A percentile compares a stretch with the other conserved stretches of the same genome.
Evolutionary conservation across 2,329 filamentous ascomycete genomes (phyloP).

Genomic region (Rosellinia necatrix): DNA sequence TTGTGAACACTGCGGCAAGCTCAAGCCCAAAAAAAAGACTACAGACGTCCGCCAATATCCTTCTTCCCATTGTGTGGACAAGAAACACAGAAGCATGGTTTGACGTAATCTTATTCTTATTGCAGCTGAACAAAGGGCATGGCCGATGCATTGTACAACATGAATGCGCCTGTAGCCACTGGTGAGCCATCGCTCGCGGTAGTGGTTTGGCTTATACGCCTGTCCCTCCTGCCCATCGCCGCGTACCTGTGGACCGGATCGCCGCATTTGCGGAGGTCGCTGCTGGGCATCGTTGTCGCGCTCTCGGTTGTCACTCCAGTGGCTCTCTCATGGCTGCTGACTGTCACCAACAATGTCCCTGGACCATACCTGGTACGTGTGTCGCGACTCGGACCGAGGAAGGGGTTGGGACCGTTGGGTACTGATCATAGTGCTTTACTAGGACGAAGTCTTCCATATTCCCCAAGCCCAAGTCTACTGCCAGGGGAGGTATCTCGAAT

Average conservation of each 20-base stretch:
- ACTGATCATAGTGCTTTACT: conserved; percentile 5
- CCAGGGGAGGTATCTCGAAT: conserved; percentile 70
- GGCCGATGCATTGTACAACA: conserved; percentile 8
- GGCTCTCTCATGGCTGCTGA: conserved; percentile 44
- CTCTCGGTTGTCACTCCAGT: conserved; percentile 17
- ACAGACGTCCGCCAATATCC: too few relatives aligned
- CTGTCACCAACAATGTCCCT: conserved; percentile 49
- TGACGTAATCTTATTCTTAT: neutral
- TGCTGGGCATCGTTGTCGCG: neutral
- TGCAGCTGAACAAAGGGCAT: neutral
- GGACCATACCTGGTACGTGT: conserved; percentile 58
- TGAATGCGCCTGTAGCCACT: conserved; percentile 16
- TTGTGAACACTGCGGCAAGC: too few relatives aligned
- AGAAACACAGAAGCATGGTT: neutral
- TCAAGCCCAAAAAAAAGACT: too few relatives aligned
- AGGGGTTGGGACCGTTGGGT: too few relatives aligned
- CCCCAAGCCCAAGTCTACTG: conserved; percentile 92
- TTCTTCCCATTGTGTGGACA: too few relatives aligned
- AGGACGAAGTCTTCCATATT: conserved; percentile 90
- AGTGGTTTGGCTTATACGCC: conserved; percentile 17
- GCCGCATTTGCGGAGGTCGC: neutral
- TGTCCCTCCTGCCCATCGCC: conserved; percentile 18
- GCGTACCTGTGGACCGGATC: conserved; percentile 2
- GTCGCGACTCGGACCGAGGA: neutral
- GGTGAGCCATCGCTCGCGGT: conserved; percentile 20